Evolutionary conservation across 441 rosid genomes (phyloP).

Genomic region (Bruguiera hainesii): DNA sequence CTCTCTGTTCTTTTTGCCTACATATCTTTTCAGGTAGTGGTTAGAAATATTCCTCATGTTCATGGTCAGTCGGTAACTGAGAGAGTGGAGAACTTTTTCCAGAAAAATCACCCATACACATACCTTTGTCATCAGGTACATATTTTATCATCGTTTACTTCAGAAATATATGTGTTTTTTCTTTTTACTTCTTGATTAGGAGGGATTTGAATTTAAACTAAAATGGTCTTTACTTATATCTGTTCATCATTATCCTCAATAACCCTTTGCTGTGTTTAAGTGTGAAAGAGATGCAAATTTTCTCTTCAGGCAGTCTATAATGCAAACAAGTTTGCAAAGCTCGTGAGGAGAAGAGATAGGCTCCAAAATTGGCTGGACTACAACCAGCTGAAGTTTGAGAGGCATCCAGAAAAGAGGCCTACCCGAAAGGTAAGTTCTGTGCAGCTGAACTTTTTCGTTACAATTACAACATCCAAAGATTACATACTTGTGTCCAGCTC

Average conservation of each 20-base stretch:
- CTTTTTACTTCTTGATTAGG: background rate
- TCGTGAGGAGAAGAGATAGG: conserved; percentile 71
- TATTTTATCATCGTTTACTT: conserved; percentile 9
- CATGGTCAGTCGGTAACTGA: conserved; percentile 57
- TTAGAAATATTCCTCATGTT: conserved; percentile 72
- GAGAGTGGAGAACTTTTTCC: conserved; percentile 71
- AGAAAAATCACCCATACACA: conserved; percentile 77
- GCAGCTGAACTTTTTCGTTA: background rate
- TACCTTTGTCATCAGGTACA: conserved; percentile 90
- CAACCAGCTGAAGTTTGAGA: conserved; percentile 74
- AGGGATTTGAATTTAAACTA: background rate
- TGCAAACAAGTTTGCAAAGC: conserved; percentile 70
- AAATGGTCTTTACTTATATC: background rate
- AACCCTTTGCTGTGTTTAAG: conserved; percentile 10
- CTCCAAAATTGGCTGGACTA: conserved; percentile 89
- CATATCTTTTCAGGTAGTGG: conserved; percentile 63
- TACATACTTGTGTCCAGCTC: background rate
- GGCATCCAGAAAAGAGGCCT: conserved; percentile 77
- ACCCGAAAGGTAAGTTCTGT: conserved; percentile 56
- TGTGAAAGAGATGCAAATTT: conserved; percentile 8
- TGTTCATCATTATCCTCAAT: background rate
- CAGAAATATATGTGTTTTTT: background rate
- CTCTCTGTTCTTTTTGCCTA: background rate
- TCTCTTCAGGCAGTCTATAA: conserved; percentile 73
- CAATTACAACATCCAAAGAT: too few species aligned